phyloP scores from a whole-genome alignment of 2,329 filamentous ascomycete species.

The Exophiala calicioides region DNA sequence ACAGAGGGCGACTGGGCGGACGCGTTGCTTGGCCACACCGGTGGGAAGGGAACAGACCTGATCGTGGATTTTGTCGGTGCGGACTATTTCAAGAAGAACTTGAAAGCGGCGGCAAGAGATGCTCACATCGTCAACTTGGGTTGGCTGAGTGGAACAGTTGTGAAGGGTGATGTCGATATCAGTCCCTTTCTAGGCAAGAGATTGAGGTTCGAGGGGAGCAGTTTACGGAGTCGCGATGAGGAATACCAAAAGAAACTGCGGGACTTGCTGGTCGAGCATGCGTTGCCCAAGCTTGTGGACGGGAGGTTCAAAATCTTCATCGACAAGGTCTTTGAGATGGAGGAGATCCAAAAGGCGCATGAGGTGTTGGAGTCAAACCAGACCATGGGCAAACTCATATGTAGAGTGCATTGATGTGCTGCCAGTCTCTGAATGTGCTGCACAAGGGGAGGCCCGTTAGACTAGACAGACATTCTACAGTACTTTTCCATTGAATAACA shows the following conservation, averaged over 20 bases:
- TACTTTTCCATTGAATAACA: no score
- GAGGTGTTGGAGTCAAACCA: constrained; percentile 69
- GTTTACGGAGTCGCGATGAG: constrained; percentile 74
- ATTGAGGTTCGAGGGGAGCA: constrained; percentile 77
- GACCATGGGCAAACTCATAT: constrained; percentile 64
- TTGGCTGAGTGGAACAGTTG: constrained; percentile 67
- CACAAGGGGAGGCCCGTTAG: background rate
- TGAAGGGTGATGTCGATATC: constrained; percentile 66
- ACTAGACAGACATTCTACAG: background rate
- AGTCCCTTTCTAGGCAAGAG: constrained; percentile 72
- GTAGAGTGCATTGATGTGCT: constrained; percentile 34
- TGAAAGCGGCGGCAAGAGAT: constrained; percentile 73
- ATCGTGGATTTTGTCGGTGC: constrained; percentile 86
- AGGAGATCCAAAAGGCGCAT: constrained; percentile 72
- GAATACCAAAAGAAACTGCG: constrained; percentile 75
- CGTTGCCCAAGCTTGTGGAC: constrained; percentile 71
- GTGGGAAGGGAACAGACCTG: constrained; percentile 76
- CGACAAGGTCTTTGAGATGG: constrained; percentile 80
- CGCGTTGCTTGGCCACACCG: constrained; percentile 70
- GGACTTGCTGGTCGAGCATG: constrained; percentile 73
- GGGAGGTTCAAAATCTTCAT: constrained; percentile 75
- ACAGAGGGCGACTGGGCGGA: constrained; percentile 73
- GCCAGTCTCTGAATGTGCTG: constrained; percentile 48
- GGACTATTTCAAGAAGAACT: constrained; percentile 77
- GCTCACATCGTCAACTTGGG: constrained; percentile 75